A percentile compares a stretch with the other conserved stretches of the same genome.
Evolutionary conservation across 1,284 basidiomycete genomes (phyloP).

Genomic region (Tremellales sp.): DNA sequence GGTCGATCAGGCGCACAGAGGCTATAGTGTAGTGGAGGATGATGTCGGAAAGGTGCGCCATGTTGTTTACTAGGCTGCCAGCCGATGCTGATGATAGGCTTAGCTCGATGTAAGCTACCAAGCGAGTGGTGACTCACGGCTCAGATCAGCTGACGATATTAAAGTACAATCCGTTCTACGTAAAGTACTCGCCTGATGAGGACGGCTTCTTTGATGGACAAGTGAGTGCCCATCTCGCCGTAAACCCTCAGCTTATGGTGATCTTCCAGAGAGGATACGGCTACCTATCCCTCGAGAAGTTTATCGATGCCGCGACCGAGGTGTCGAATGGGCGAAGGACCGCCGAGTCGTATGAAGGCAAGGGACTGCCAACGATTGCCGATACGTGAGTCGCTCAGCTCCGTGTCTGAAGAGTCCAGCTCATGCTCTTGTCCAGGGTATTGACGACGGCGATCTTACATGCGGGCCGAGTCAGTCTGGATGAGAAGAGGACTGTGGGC

Average conservation of each 20-base stretch:
- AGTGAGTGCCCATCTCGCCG: too few relatives aligned
- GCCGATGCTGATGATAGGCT: not conserved
- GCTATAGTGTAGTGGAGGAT: constrained; percentile 82
- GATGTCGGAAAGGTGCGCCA: constrained; percentile 63
- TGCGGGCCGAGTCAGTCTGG: constrained; percentile 80
- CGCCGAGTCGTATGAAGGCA: constrained; percentile 66
- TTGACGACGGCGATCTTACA: constrained; percentile 87
- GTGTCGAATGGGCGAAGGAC: constrained; percentile 68
- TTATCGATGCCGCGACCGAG: constrained; percentile 57
- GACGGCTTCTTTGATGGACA: constrained; percentile 89
- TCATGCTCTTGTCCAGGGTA: constrained; percentile 59
- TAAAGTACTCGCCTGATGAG: constrained; percentile 89
- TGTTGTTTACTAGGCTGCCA: not conserved
- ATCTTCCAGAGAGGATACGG: constrained; percentile 85
- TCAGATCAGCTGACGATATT: not conserved
- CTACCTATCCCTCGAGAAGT: constrained; percentile 87
- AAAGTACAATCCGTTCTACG: constrained; percentile 83
- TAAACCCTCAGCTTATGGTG: too few relatives aligned
- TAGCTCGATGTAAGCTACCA: constrained; percentile 21
- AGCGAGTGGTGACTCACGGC: not conserved
- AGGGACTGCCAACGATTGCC: constrained; percentile 79
- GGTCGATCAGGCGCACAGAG: constrained; percentile 88
- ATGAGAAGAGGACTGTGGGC: constrained; percentile 75
- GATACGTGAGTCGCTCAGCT: constrained; percentile 37
- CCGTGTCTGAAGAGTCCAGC: not conserved